Conservation (phyloP, 1,284 basidiomycete species). For the Rhodofomes roseus region DNA sequence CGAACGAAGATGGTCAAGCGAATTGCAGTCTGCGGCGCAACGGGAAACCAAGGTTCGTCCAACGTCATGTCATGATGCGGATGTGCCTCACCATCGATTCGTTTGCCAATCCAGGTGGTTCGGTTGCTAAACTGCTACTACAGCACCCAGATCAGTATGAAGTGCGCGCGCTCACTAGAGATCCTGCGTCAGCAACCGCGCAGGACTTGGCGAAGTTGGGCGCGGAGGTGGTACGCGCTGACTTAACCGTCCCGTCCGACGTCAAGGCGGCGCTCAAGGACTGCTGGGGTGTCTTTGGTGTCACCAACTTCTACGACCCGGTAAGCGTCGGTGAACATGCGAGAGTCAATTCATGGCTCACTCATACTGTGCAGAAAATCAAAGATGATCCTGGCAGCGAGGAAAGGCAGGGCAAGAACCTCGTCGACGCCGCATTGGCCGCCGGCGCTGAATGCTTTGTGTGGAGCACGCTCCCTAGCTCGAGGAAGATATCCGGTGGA, state of each 20-base stretch:
- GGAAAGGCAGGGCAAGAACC: slow-evolving; percentile 22
- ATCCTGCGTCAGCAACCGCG: slow-evolving; percentile 14
- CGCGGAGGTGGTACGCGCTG: slow-evolving; percentile 19
- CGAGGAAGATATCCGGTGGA: slow-evolving; percentile 18
- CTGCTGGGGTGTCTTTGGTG: slow-evolving; percentile 25
- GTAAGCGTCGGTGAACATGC: slow-evolving; percentile 3
- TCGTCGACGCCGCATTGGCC: slow-evolving; percentile 18
- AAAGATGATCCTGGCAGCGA: slow-evolving; percentile 22
- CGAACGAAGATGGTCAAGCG: slow-evolving; percentile 12
- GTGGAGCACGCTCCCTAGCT: slow-evolving; percentile 24
- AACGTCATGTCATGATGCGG: background rate
- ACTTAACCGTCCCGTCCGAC: slow-evolving; percentile 16
- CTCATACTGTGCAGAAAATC: slow-evolving; percentile 15
- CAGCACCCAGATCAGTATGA: slow-evolving; percentile 15
- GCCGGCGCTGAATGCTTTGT: slow-evolving; percentile 18
- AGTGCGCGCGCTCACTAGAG: slow-evolving; percentile 17
- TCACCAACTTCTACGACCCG: slow-evolving; percentile 24
- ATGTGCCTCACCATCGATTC: background rate
- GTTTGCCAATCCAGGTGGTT: slow-evolving; percentile 11
- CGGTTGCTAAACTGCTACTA: slow-evolving; percentile 17
- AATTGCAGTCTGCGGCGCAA: slow-evolving; percentile 21
- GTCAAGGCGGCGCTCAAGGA: slow-evolving; percentile 13
- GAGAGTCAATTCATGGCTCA: slow-evolving; percentile 15
- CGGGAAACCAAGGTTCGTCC: slow-evolving; percentile 19
- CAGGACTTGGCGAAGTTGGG: slow-evolving; percentile 13